Conservation (phyloP, 345 rosid species). For the Raphanus sativus region DNA sequence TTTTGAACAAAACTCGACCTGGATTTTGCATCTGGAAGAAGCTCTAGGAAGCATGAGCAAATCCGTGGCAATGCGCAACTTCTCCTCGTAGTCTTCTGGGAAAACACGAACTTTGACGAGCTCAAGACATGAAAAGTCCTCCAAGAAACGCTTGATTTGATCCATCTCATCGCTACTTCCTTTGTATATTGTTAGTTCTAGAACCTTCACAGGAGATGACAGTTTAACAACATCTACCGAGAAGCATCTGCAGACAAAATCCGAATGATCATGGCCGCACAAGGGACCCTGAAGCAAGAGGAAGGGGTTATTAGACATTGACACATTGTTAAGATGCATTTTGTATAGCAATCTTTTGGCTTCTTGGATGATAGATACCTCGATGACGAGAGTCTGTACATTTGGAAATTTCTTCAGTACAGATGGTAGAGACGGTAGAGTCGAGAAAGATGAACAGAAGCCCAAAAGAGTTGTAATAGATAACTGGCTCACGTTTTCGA, state of each 20-base stretch:
- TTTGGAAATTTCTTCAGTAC: not conserved
- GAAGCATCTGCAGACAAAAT: not conserved
- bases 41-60: conserved; percentile 10
- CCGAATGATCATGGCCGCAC: not conserved
- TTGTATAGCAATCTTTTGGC: not conserved
- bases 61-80: not conserved
- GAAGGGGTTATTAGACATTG: not conserved
- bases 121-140: not conserved
- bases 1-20: not conserved
- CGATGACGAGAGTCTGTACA: not conserved
- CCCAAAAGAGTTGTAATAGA: not conserved
- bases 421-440: not conserved
- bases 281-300: not conserved
- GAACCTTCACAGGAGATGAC: not conserved
- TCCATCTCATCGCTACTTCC: not conserved
- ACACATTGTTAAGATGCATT: not conserved
- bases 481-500: not conserved
- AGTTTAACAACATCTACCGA: not conserved
- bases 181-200: not conserved
- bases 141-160: not conserved
- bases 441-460: not conserved
- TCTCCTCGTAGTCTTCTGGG: not conserved
- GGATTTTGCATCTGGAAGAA: conserved; percentile 7
- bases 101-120: not conserved
- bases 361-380: not conserved